Base-by-base conservation (phyloP, 371 early-diverging fungal genomes). In the Mucor plumbeus region DNA sequence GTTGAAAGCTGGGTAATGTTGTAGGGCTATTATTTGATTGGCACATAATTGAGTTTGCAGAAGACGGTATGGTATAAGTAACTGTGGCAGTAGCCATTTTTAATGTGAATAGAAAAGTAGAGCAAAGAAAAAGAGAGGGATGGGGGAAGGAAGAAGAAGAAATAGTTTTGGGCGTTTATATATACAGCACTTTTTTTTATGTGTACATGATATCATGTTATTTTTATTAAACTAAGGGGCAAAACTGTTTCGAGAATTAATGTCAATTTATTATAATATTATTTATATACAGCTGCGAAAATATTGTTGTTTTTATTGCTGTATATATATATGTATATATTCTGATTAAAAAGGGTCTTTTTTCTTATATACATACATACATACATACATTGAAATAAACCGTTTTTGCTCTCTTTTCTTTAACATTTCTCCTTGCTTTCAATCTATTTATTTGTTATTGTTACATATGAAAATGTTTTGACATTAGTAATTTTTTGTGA, bases 161-260 rank as follows among this genome's bases (percentile, higher is more conserved):
- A 44, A 15, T 17, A 44, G 17, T n/a, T 44, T 44, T 44, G 44
- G 44, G 44, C 44, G 44, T n/a, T 44, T 44, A 43, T 10, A 33
- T 34, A 58, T 57, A 39, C 1, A 38, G 15, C 10, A 36, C 26
- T 21, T 35, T 44, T 43, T 61, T 33, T 17, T 61, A 8, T 38
- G 26, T 38, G 41, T 19, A 7, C n/a, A 59, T 59, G 59, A 59
- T 59, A 59, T 59, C 59, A 59, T 59, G 59, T 59, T 53, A 53
- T 53, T 21, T 21, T 31, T 53, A 38, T 41, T 40, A 38, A 38
- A 40, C 26, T 19, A 59, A 59, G 59, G 59, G 41, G 59, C 41
- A 44, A 44, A 44, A 44, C 44, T 44, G 44, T 44, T 44, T 44
- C 44, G 44, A 44, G 44, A 44, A n/a, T 44, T 44, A 44, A 44